These are phyloP conservation scores for Agrostemma githago DNA, from an alignment of 148 eudicot species.

Conservation along the genomic window DNA sequence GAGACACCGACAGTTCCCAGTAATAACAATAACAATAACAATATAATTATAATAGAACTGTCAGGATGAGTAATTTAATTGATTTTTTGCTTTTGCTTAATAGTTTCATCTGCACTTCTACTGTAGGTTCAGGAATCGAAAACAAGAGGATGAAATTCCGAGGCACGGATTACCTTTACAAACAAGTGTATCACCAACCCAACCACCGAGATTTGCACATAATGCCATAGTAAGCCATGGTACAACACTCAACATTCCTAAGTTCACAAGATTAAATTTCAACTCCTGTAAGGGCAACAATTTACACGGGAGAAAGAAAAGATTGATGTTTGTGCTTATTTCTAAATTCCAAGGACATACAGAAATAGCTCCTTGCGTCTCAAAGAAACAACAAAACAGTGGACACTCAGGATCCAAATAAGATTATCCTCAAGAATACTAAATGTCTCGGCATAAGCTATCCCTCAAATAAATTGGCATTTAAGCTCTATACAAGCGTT, in stretches of 20 bases:
- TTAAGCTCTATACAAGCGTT: not conserved
- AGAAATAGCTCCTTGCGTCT: not conserved
- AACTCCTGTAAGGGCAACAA: slow-evolving; percentile 50
- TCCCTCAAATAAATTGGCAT: not conserved
- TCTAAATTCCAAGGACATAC: not conserved
- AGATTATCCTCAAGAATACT: not conserved
- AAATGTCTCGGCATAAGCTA: no score
- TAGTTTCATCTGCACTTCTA: no score
- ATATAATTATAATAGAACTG: no score
- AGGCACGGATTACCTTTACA: no score
- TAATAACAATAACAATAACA: no score
- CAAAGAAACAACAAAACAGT: not conserved
- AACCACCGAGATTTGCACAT: slow-evolving; percentile 89
- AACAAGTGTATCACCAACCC: slow-evolving; percentile 94
- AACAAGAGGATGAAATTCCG: no score
- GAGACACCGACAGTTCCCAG: no score
- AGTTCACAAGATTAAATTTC: slow-evolving; percentile 80
- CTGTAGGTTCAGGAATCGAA: no score
- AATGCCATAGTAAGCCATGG: slow-evolving; percentile 99
- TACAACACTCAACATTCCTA: slow-evolving; percentile 69
- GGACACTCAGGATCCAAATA: not conserved
- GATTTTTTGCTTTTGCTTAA: no score
- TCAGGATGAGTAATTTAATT: no score
- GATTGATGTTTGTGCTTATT: not conserved
- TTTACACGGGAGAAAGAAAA: not conserved